phyloP scores from a whole-genome alignment of 139 green algal genomes.

The Chlorella sp. region DNA sequence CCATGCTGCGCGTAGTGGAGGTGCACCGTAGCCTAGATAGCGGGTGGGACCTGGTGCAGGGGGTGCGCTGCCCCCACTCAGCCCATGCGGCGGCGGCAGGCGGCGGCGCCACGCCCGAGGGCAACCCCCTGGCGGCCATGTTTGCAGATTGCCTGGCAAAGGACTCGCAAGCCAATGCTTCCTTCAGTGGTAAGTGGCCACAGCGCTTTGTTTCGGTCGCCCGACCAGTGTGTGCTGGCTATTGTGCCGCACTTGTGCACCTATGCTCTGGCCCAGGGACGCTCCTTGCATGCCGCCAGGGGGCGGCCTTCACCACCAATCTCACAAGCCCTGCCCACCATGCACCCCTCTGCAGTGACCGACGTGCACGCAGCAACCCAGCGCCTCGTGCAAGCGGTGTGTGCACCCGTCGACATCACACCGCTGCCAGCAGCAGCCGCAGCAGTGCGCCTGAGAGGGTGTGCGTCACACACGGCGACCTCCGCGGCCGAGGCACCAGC shows the following conservation, averaged over 20 bases:
- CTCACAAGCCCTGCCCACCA: not conserved
- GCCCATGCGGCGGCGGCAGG: not conserved
- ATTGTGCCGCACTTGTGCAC: too few species aligned
- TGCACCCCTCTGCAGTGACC: not conserved
- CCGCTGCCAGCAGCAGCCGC: not conserved
- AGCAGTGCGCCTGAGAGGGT: too few species aligned
- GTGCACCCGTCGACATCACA: not conserved
- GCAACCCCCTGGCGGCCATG: not conserved
- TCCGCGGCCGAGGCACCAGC: not conserved
- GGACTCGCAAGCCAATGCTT: constrained; percentile 13
- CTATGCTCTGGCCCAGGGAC: too few species aligned
- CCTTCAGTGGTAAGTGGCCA: not conserved
- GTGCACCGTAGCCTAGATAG: not conserved
- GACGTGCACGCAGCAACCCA: not conserved
- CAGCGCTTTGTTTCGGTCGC: not conserved
- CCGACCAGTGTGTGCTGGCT: too few species aligned
- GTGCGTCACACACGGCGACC: too few species aligned
- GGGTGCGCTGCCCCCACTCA: not conserved
- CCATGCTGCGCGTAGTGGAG: constrained; percentile 23
- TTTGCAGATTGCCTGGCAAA: constrained; percentile 2
- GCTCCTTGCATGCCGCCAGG: too few species aligned
- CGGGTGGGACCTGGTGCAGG: constrained; percentile 16
- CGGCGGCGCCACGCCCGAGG: not conserved
- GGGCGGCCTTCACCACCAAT: too few species aligned
- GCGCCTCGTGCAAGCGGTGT: not conserved